phyloP scores from a whole-genome alignment of 257 asterid genomes.

The Hygrophila difformis region DNA sequence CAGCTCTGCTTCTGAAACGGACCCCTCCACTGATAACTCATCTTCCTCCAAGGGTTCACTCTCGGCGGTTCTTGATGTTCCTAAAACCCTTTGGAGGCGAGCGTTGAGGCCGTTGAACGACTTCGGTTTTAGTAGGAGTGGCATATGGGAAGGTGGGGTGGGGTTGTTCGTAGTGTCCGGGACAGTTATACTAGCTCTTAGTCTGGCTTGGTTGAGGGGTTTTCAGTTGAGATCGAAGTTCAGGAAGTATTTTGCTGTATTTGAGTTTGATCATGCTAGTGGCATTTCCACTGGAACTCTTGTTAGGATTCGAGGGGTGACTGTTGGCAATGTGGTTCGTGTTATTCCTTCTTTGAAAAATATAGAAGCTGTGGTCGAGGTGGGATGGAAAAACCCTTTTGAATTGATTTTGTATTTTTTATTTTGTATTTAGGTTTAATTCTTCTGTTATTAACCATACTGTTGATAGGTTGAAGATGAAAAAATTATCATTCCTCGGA shows the following conservation, averaged over 20 bases:
- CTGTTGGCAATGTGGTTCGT: conserved; percentile 80
- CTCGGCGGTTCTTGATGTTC: conserved; percentile 52
- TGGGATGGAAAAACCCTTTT: conserved; percentile 27
- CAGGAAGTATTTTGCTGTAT: conserved; percentile 69
- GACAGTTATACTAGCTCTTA: conserved; percentile 63
- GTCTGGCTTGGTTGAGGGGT: conserved; percentile 92
- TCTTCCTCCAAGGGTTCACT: conserved; percentile 33
- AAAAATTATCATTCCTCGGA: conserved; percentile 68
- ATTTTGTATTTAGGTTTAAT: not conserved
- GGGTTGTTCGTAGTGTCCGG: conserved; percentile 90
- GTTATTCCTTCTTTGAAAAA: conserved; percentile 78
- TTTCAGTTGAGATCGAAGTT: conserved; percentile 81
- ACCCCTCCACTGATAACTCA: conserved; percentile 25
- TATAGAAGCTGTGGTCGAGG: conserved; percentile 90
- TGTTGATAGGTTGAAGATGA: conserved; percentile 81
- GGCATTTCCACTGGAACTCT: conserved; percentile 94
- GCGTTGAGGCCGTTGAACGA: conserved; percentile 78
- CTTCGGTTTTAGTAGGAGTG: conserved; percentile 90
- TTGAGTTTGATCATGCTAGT: conserved; percentile 90
- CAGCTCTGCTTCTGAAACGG: conserved; percentile 41
- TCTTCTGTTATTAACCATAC: conserved; percentile 10
- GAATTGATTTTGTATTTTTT: conserved; percentile 8
- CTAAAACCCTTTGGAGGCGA: conserved; percentile 65
- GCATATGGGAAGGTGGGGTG: conserved; percentile 99
- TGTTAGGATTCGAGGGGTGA: conserved; percentile 90